Conservation (phyloP, 805 yeast genomes). For the Myxozyma neglecta region DNA sequence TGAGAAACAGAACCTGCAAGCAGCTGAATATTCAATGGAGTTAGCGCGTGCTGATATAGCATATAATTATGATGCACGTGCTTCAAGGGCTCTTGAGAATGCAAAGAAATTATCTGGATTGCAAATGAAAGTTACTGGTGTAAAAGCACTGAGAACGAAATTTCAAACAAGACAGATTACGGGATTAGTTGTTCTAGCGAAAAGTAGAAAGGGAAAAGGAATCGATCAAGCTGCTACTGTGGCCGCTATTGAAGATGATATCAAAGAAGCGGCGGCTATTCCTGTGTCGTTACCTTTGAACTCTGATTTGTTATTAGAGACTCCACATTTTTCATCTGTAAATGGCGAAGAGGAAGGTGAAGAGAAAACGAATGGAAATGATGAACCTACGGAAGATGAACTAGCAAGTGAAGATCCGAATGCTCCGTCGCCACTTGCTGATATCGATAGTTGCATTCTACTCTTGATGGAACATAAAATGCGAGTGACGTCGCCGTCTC, state of each 20-base stretch:
- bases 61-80: constrained; percentile 47
- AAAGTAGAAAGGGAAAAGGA: constrained; percentile 34
- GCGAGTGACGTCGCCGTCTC: constrained; percentile 63
- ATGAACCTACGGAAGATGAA: constrained; percentile 37
- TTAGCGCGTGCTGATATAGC: constrained; percentile 36
- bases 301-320: constrained; percentile 76
- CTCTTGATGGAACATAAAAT: constrained; percentile 65
- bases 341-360: background rate
- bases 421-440: constrained; percentile 69
- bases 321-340: constrained; percentile 60
- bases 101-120: constrained; percentile 42
- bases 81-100: constrained; percentile 39
- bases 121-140: constrained; percentile 74
- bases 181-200: constrained; percentile 74
- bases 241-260: background rate
- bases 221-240: background rate
- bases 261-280: constrained; percentile 26
- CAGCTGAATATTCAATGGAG: constrained; percentile 24
- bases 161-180: constrained; percentile 72
- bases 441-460: constrained; percentile 72
- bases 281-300: constrained; percentile 35
- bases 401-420: constrained; percentile 62
- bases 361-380: constrained; percentile 40
- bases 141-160: constrained; percentile 83
- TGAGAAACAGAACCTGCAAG: background rate